A percentile compares a stretch with the other conserved stretches of the same genome.
phyloP scores from a whole-genome alignment of 306 rosid genomes.

The Cercis canadensis region DNA sequence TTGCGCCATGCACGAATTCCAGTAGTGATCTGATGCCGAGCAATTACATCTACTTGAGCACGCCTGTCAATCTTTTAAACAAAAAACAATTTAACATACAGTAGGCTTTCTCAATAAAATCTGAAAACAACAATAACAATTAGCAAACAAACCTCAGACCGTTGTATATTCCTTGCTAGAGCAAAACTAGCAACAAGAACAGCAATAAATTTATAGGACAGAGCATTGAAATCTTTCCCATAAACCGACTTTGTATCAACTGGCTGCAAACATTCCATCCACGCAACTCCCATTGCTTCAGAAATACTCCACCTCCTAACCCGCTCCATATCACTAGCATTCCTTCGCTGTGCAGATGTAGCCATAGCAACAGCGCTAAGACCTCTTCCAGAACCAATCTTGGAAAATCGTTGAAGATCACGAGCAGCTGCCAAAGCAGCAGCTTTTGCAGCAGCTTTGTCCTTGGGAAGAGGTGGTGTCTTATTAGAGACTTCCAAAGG shows the following conservation, averaged over 20 bases:
- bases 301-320: slow-evolving; percentile 85
- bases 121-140: slow-evolving; percentile 30
- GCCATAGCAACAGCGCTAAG: slow-evolving; percentile 99
- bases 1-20: slow-evolving; percentile 94
- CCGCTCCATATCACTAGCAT: slow-evolving; percentile 81
- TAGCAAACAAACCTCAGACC: slow-evolving; percentile 81
- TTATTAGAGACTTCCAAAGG: slow-evolving; percentile 66
- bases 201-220: slow-evolving; percentile 89
- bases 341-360: slow-evolving; percentile 94
- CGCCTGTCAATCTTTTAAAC: slow-evolving; percentile 87
- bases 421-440: slow-evolving; percentile 98
- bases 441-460: slow-evolving; percentile 95
- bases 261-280: slow-evolving; percentile 98
- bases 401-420: slow-evolving; percentile 80
- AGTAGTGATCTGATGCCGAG: slow-evolving; percentile 63
- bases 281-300: slow-evolving; percentile 99
- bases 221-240: slow-evolving; percentile 92
- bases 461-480: slow-evolving; percentile 75
- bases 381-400: slow-evolving; percentile 97
- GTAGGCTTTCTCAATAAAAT: slow-evolving; percentile 37
- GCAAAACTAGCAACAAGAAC: slow-evolving; percentile 98
- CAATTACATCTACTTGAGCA: slow-evolving; percentile 64
- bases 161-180: slow-evolving; percentile 90
- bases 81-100: slow-evolving; percentile 41
- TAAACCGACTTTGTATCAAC: slow-evolving; percentile 92